These are phyloP conservation scores for Ceratocystis colombiana DNA, from an alignment of 2,329 filamentous ascomycete species.

Conservation along the genomic window DNA sequence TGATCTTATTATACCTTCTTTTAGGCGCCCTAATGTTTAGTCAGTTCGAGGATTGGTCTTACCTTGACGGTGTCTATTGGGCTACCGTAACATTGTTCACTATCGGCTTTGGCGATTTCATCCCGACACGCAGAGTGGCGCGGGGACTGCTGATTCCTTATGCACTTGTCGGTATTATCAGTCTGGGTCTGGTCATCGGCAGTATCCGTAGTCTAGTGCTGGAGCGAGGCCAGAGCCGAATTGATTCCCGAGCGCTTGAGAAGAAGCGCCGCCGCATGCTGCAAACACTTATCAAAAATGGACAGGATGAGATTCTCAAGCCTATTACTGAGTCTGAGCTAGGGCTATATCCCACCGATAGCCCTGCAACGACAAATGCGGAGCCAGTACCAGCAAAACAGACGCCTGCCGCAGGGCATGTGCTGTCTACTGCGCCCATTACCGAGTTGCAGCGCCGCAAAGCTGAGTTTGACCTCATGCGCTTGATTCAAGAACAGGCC, in stretches of 20 bases:
- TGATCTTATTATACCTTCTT: constrained; percentile 71
- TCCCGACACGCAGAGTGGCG: constrained; percentile 43
- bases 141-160: constrained; percentile 72
- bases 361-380: constrained; percentile 25
- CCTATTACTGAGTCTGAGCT: constrained; percentile 35
- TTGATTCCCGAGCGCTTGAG: constrained; percentile 50
- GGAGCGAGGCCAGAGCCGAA: constrained; percentile 45
- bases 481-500: constrained; percentile 60
- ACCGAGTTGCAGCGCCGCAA: constrained; percentile 51
- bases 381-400: background rate
- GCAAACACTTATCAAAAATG: constrained; percentile 37
- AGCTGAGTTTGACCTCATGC: constrained; percentile 69
- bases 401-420: background rate
- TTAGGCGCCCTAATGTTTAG: constrained; percentile 68
- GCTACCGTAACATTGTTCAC: constrained; percentile 62
- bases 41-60: constrained; percentile 61
- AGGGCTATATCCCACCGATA: background rate
- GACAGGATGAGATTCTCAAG: constrained; percentile 40
- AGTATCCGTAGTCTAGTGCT: constrained; percentile 61
- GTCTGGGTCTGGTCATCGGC: constrained; percentile 70
- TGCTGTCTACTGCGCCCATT: background rate
- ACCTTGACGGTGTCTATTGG: constrained; percentile 70
- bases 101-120: constrained; percentile 51
- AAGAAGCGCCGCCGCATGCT: constrained; percentile 46
- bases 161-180: constrained; percentile 72